phyloP scores from a whole-genome alignment of 257 asterid genomes.

The Leonotis leonurus region DNA sequence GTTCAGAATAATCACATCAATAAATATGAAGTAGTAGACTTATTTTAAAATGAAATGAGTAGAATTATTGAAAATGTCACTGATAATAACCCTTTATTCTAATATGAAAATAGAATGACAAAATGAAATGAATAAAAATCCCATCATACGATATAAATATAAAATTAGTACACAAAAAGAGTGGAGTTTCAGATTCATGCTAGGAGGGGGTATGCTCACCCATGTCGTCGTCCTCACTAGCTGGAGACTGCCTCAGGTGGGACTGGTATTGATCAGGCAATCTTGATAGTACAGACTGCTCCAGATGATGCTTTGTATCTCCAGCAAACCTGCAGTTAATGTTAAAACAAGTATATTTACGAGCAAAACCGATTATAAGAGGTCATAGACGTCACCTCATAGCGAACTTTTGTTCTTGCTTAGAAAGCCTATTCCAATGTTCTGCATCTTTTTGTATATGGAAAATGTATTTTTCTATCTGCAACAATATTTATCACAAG shows the following conservation, averaged over 20 bases:
- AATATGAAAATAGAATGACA: too few species aligned
- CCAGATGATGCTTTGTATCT: conserved; percentile 57
- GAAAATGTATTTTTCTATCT: conserved; percentile 69
- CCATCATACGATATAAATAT: not conserved
- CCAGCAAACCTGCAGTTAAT: conserved; percentile 45
- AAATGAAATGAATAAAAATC: not conserved
- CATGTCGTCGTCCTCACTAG: conserved; percentile 87
- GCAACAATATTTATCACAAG: conserved; percentile 21
- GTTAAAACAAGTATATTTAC: conserved; percentile 5
- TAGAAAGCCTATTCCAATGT: conserved; percentile 61
- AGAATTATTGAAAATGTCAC: not conserved
- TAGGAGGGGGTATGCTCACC: conserved; percentile 40
- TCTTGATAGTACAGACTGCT: conserved; percentile 67
- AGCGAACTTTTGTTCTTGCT: conserved; percentile 59
- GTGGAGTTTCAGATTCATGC: not conserved
- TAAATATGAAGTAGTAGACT: not conserved
- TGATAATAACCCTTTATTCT: not conserved
- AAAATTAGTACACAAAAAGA: not conserved
- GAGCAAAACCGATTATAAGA: not conserved
- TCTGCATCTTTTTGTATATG: conserved; percentile 56
- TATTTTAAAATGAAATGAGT: not conserved
- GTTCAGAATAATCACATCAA: not conserved
- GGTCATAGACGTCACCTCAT: conserved; percentile 34
- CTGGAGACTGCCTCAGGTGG: conserved; percentile 70
- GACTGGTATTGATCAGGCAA: conserved; percentile 77